Base-by-base conservation (phyloP, 192 early-diverging fungal species). In the Coemansia sp. region DNA sequence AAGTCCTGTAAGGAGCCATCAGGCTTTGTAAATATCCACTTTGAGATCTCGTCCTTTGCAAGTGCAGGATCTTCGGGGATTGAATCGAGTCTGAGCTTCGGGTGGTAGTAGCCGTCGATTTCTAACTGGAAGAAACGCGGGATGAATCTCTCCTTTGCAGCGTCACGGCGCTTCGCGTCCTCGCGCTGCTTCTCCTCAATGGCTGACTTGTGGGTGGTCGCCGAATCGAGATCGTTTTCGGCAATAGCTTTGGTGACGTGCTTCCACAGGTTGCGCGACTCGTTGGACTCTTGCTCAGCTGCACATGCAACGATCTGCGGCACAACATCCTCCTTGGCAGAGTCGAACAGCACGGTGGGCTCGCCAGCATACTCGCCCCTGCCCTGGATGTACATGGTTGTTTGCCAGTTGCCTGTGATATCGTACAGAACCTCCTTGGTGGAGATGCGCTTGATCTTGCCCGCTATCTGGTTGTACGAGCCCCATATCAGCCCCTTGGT, bases 341-440 rank as follows among this genome's bases (percentile, higher is more conserved):
- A 88, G 81, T 95, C 90, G 68, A 97, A 92, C 15, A 95, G 65
- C 2, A 87, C 63, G 4, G 78, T 65, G 57, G 88, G 87, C 33
- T 79, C 83, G 42, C 27, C 25, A 0, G 50, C 42, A 28, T 7
- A 9, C 8, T 22, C 47, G 30, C 53, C 61, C 42, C 45, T 62
- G 38, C 70, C 64, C 31, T 64, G 57, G 20, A 81, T 75, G 52
- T 68, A 67, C 30, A 93, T 86, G 28, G 82, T 74, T 19, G 88
- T 87, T 19, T 89, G 86, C 96, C 96, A 98, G 63, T 89, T 89
- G 28, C 96, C 96, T n/a, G 79, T 79, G 53, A 97, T 86, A n/a
- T 89, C 89, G 61, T 88, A 91, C 34, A 97, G 74, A 0, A 66
- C 71, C 65, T 95, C 88, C 8, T 83, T 84, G n/a, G 89, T 87